These are phyloP conservation scores for Colletotrichum musae DNA, from an alignment of 2,329 filamentous ascomycete species.

Conservation along the genomic window DNA sequence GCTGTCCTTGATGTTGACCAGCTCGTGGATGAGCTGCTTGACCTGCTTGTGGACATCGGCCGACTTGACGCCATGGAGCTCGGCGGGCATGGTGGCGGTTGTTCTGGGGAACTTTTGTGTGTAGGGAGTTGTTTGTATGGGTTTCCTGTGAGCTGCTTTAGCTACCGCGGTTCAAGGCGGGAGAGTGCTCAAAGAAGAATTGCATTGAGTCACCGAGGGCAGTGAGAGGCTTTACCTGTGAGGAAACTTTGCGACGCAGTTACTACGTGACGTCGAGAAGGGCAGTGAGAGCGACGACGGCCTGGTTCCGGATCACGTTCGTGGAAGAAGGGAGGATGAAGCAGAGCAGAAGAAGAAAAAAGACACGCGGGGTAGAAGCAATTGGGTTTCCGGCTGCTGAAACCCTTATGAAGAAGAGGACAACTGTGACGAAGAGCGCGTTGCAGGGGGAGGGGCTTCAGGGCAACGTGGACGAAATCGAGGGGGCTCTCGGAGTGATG, in stretches of 20 bases:
- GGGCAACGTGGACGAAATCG: constrained; percentile 17
- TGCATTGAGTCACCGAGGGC: no score
- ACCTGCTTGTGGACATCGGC: constrained; percentile 69
- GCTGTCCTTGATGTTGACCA: constrained; percentile 83
- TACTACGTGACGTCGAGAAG: neutral
- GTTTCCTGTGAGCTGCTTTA: no score
- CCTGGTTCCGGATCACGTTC: neutral
- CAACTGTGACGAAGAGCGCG: constrained; percentile 10
- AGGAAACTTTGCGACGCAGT: neutral
- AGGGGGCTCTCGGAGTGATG: constrained; percentile 27
- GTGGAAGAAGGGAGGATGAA: neutral
- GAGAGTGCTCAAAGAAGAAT: no score
- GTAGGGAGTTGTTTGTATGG: no score
- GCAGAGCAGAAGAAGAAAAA: neutral
- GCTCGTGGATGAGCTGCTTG: constrained; percentile 77
- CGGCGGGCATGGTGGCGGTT: constrained; percentile 53
- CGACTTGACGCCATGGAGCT: constrained; percentile 62
- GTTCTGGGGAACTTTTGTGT: neutral
- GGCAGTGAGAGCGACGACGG: neutral
- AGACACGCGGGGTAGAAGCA: neutral
- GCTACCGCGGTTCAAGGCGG: no score
- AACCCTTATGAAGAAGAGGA: constrained; percentile 28
- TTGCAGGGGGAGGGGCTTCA: constrained; percentile 4
- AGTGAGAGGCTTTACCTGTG: neutral
- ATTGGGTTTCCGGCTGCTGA: constrained; percentile 3